Evolutionary conservation across 306 rosid genomes (phyloP).

Genomic region (Aeschynomene evenia): DNA sequence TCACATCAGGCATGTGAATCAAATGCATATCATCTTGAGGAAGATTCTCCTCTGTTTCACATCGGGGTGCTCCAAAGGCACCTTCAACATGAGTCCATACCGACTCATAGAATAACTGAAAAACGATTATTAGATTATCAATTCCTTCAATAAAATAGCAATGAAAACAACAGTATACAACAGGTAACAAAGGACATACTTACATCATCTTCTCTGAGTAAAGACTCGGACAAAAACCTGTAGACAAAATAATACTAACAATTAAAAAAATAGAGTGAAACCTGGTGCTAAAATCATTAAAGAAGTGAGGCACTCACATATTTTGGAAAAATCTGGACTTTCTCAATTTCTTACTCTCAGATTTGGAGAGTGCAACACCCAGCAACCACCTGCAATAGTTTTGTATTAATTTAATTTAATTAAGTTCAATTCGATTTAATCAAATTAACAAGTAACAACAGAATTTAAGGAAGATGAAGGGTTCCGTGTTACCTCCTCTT

Average conservation of each 20-base stretch:
- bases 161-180: neutral
- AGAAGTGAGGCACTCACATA: slow-evolving; percentile 24
- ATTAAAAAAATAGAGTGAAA: neutral
- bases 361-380: slow-evolving; percentile 45
- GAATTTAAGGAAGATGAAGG: neutral
- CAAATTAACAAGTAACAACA: neutral
- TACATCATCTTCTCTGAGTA: slow-evolving; percentile 83
- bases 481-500: slow-evolving; percentile 50
- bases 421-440: neutral
- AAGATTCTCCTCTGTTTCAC: slow-evolving; percentile 34
- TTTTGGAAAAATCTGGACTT: slow-evolving; percentile 36
- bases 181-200: slow-evolving; percentile 31
- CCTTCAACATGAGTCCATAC: slow-evolving; percentile 53
- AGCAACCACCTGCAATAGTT: slow-evolving; percentile 67
- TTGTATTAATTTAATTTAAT: neutral
- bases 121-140: slow-evolving; percentile 25
- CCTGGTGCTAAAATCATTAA: slow-evolving; percentile 6
- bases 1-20: slow-evolving; percentile 21
- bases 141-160: slow-evolving; percentile 22
- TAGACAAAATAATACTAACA: neutral
- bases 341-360: slow-evolving; percentile 36
- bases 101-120: slow-evolving; percentile 70
- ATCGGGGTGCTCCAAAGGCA: slow-evolving; percentile 44
- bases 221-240: slow-evolving; percentile 59
- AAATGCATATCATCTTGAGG: slow-evolving; percentile 39